These are phyloP conservation scores for Pseudofabraea citricarpa DNA, from an alignment of 2,329 filamentous ascomycete species.

Conservation along the genomic window DNA sequence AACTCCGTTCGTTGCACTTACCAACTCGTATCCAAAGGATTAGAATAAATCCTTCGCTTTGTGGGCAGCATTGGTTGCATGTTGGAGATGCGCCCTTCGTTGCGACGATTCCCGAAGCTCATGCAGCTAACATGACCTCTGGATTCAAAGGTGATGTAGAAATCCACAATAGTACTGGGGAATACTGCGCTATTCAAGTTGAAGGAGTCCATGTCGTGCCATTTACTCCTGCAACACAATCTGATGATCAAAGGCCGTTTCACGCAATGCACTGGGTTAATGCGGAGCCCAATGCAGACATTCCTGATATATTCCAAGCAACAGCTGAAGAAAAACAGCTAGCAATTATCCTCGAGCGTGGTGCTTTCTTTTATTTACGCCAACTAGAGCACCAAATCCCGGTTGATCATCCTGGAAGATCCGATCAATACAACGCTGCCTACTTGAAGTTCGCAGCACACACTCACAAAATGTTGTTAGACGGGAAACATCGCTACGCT, in stretches of 20 bases:
- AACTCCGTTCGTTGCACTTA: slow-evolving; percentile 4
- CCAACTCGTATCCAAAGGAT: slow-evolving; percentile 4
- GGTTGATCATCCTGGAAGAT: background rate
- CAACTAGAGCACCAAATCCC: background rate
- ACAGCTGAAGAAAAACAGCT: background rate
- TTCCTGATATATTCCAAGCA: background rate
- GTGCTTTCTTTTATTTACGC: background rate
- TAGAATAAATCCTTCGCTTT: slow-evolving; percentile 1
- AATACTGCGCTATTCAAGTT: background rate
- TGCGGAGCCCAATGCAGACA: background rate
- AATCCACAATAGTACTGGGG: background rate
- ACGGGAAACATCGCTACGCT: background rate
- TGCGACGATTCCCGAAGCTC: background rate
- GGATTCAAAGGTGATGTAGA: background rate
- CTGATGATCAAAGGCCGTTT: background rate
- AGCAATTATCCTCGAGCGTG: background rate
- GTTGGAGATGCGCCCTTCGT: background rate
- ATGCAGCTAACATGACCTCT: background rate
- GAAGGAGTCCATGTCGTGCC: background rate
- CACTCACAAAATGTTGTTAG: background rate
- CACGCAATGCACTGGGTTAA: background rate
- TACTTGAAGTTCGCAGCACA: background rate
- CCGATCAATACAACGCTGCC: background rate
- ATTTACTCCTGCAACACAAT: background rate
- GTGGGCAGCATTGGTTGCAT: background rate